phyloP scores from a whole-genome alignment of 2,329 filamentous ascomycete genomes.

The Aspergillus phoenicis region DNA sequence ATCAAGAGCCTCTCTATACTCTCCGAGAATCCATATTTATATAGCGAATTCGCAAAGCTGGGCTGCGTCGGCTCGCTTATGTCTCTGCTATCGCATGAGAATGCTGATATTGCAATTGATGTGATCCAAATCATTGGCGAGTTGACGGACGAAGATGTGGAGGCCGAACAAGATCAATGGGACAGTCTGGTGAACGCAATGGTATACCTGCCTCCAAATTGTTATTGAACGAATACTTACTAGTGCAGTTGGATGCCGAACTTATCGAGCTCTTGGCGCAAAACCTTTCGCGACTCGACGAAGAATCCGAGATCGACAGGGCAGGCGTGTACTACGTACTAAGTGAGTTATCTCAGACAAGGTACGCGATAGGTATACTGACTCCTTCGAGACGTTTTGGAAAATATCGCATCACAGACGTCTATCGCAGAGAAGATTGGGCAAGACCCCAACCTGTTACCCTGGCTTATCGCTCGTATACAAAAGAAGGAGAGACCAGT shows the following conservation, averaged over 20 bases:
- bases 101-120: slow-evolving; percentile 93
- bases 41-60: slow-evolving; percentile 74
- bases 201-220: slow-evolving; percentile 33
- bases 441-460: slow-evolving; percentile 66
- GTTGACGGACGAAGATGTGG: slow-evolving; percentile 89
- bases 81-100: slow-evolving; percentile 85
- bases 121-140: slow-evolving; percentile 88
- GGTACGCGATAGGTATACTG: slow-evolving; percentile 4
- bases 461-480: slow-evolving; percentile 77
- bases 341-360: slow-evolving; percentile 35
- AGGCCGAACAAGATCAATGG: slow-evolving; percentile 80
- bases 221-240: slow-evolving; percentile 19
- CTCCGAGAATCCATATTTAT: slow-evolving; percentile 82
- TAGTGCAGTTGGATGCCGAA: slow-evolving; percentile 43
- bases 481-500: slow-evolving; percentile 68
- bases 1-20: slow-evolving; percentile 86
- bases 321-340: slow-evolving; percentile 86
- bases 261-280: slow-evolving; percentile 47
- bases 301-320: slow-evolving; percentile 71
- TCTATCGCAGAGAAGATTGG: slow-evolving; percentile 72
- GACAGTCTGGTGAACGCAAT: slow-evolving; percentile 68
- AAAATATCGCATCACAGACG: slow-evolving; percentile 77
- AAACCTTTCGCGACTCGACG: slow-evolving; percentile 76
- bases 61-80: slow-evolving; percentile 75
- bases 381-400: slow-evolving; percentile 62